Conservation (phyloP, 148 eudicot genomes). For the Rhododendron williamsianum region DNA sequence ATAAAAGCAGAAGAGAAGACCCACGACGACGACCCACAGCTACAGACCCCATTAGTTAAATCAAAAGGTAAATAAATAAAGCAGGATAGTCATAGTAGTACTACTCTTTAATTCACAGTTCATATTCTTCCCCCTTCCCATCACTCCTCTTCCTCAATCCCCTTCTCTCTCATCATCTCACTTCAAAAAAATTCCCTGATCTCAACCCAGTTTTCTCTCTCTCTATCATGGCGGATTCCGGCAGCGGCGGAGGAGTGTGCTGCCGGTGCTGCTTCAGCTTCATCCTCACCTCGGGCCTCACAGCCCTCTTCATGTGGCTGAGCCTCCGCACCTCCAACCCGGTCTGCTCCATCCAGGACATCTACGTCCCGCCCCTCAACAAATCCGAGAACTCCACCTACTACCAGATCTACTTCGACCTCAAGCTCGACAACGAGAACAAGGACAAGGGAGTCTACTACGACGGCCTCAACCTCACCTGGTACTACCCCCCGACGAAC, state of each 20-base stretch:
- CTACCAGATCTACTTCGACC: constrained; percentile 33
- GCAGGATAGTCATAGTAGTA: not conserved
- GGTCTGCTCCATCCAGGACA: constrained; percentile 48
- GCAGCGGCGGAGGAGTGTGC: constrained; percentile 18
- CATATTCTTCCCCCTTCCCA: not conserved
- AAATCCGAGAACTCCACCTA: constrained; percentile 21
- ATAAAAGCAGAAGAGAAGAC: not conserved
- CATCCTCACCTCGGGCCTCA: constrained; percentile 43
- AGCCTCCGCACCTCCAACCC: constrained; percentile 46
- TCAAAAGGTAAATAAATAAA: not conserved
- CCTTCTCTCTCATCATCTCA: not conserved
- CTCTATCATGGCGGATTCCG: constrained; percentile 3
- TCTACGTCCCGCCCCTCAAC: constrained; percentile 60
- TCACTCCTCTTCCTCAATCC: not conserved
- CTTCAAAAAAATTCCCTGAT: not conserved
- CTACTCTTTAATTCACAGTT: not conserved
- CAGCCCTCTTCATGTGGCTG: constrained; percentile 70
- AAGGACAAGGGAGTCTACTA: constrained; percentile 51
- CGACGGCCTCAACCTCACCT: constrained; percentile 39
- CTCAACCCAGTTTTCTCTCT: not conserved
- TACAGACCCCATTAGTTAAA: not conserved
- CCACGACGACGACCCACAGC: not conserved
- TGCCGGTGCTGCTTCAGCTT: constrained; percentile 43
- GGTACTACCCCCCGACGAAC: constrained; percentile 26
- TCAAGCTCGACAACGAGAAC: constrained; percentile 57